Conservation (phyloP, 176 grass and related monocot genomes). For the Canna indica region DNA sequence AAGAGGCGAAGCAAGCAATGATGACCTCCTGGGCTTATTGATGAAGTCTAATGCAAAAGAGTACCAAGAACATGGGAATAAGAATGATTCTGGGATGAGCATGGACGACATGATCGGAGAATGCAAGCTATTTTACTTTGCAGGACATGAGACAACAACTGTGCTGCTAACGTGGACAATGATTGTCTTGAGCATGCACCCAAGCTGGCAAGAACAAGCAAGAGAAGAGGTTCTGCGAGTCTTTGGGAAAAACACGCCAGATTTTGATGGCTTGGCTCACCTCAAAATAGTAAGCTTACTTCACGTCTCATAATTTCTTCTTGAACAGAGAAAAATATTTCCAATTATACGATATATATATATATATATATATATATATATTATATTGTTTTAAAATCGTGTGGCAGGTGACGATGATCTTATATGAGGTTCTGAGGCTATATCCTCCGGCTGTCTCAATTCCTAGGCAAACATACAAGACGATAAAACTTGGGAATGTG, state of each 20-base stretch:
- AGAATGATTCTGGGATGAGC: slow-evolving; percentile 35
- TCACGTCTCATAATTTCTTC: not conserved
- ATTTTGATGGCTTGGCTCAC: slow-evolving; percentile 41
- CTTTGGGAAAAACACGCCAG: slow-evolving; percentile 40
- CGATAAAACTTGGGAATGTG: slow-evolving; percentile 33
- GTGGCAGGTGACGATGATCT: slow-evolving; percentile 35
- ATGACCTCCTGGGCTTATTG: slow-evolving; percentile 56
- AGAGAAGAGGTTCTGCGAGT: slow-evolving; percentile 68
- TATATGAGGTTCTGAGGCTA: slow-evolving; percentile 43
- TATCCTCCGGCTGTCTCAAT: slow-evolving; percentile 36
- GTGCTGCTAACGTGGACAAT: slow-evolving; percentile 83
- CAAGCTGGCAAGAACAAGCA: slow-evolving; percentile 53
- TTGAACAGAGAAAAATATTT: no score
- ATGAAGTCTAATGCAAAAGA: slow-evolving; percentile 55
- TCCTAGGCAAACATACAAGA: slow-evolving; percentile 13
- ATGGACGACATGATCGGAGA: slow-evolving; percentile 62
- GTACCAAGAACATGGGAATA: slow-evolving; percentile 24
- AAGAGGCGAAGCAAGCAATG: slow-evolving; percentile 27
- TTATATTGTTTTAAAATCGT: no score
- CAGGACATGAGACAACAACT: slow-evolving; percentile 66
- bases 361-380: no score
- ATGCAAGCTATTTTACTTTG: slow-evolving; percentile 91
- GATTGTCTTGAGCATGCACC: slow-evolving; percentile 61
- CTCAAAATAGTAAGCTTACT: slow-evolving; percentile 71
- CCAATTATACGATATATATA: no score